A percentile compares a stretch with the other conserved stretches of the same genome.
phyloP scores from a whole-genome alignment of 2,329 filamentous ascomycete genomes.

The Mycogone perniciosa region DNA sequence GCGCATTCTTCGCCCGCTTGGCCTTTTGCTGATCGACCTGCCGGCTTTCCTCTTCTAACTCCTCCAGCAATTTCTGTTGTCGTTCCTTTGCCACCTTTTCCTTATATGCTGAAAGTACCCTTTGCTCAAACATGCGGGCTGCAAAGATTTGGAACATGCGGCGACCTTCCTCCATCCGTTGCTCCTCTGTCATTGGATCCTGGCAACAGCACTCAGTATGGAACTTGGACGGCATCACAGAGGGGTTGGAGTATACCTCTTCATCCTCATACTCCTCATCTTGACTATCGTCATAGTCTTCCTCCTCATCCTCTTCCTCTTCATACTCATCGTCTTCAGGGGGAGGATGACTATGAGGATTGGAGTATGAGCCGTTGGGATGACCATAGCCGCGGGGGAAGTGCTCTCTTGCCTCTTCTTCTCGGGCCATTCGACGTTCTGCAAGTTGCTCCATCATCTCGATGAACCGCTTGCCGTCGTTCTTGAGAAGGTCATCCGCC shows the following conservation, averaged over 20 bases:
- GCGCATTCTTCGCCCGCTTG: constrained; percentile 88
- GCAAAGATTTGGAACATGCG: constrained; percentile 99
- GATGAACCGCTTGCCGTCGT: constrained; percentile 98
- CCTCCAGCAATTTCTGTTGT: constrained; percentile 82
- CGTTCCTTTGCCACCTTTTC: constrained; percentile 94
- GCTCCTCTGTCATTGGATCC: constrained; percentile 96
- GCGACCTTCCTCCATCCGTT: constrained; percentile 96
- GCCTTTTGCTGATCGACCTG: constrained; percentile 74
- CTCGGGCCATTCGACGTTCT: constrained; percentile 92
- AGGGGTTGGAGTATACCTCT: constrained; percentile 54
- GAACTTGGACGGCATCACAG: constrained; percentile 33
- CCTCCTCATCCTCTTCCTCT: constrained; percentile 57
- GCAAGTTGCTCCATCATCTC: constrained; percentile 99
- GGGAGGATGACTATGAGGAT: constrained; percentile 65
- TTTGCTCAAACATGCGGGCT: constrained; percentile 97
- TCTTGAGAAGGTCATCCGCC: constrained; percentile 95
- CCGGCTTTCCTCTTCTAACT: constrained; percentile 78
- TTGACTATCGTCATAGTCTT: constrained; percentile 56
- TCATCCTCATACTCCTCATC: constrained; percentile 71
- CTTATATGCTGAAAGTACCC: constrained; percentile 92
- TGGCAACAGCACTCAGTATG: constrained; percentile 47
- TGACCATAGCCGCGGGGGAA: constrained; percentile 54
- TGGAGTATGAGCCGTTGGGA: constrained; percentile 53
- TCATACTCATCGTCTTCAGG: constrained; percentile 72
- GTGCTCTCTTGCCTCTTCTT: constrained; percentile 70